phyloP scores from a whole-genome alignment of 2,329 filamentous ascomycete genomes.

The Exophiala aquamarina region DNA sequence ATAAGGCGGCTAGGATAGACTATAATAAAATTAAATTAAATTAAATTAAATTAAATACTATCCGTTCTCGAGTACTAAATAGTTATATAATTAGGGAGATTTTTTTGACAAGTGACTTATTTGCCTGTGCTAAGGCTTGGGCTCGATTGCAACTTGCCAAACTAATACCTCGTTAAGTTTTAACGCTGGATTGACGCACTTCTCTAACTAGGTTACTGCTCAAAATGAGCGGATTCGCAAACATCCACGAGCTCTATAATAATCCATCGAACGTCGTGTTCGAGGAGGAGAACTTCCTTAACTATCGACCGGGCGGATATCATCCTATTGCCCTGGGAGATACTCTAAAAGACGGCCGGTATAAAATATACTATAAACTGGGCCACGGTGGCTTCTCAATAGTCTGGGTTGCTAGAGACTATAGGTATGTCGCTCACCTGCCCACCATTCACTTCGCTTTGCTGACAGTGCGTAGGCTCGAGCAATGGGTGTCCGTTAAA shows the following conservation, averaged over 20 bases:
- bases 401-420: conserved; percentile 37
- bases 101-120: too few relatives aligned
- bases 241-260: neutral
- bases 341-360: conserved; percentile 32
- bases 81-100: too few relatives aligned
- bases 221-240: too few relatives aligned
- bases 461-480: conserved; percentile 8
- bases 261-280: conserved; percentile 2
- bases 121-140: too few relatives aligned
- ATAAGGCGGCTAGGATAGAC: too few relatives aligned
- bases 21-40: too few relatives aligned
- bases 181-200: too few relatives aligned
- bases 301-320: conserved; percentile 29
- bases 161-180: too few relatives aligned
- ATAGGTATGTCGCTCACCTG: neutral
- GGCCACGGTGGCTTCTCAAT: conserved; percentile 39
- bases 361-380: conserved; percentile 39
- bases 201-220: too few relatives aligned
- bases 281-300: conserved; percentile 9
- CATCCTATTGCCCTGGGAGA: conserved; percentile 37
- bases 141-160: too few relatives aligned
- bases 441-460: conserved; percentile 1
- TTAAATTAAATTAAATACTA: too few relatives aligned
- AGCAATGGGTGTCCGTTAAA: conserved; percentile 11
- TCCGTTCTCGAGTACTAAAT: too few relatives aligned